phyloP scores from a whole-genome alignment of 257 asterid genomes.

The Galeopsis tetrahit region DNA sequence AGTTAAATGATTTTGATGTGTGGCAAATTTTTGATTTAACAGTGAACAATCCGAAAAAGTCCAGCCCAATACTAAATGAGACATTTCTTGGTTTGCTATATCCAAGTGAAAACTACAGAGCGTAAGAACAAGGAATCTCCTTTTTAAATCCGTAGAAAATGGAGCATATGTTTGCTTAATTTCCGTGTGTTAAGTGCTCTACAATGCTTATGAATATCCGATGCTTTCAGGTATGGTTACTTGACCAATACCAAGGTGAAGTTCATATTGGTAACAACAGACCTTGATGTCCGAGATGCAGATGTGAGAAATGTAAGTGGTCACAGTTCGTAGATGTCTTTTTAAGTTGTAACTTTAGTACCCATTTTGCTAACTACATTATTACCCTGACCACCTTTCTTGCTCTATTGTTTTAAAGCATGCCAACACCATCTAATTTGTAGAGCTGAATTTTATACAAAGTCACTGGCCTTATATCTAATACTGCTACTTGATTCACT shows the following conservation, averaged over 20 bases:
- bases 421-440: not conserved
- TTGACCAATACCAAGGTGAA: slow-evolving; percentile 98
- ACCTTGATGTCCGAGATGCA: slow-evolving; percentile 91
- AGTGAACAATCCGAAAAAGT: slow-evolving; percentile 98
- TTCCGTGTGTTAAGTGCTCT: slow-evolving; percentile 18
- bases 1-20: slow-evolving; percentile 2
- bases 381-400: not conserved
- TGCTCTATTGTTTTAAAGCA: not conserved
- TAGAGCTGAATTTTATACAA: not conserved
- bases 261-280: slow-evolving; percentile 93
- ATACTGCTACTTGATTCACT: slow-evolving; percentile 4
- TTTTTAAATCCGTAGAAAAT: slow-evolving; percentile 14
- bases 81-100: slow-evolving; percentile 96
- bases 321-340: not conserved
- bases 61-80: slow-evolving; percentile 87
- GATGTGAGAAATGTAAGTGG: slow-evolving; percentile 91
- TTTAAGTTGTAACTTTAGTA: not conserved
- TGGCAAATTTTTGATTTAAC: slow-evolving; percentile 38
- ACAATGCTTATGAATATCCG: slow-evolving; percentile 24
- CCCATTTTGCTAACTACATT: not conserved
- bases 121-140: slow-evolving; percentile 53
- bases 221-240: slow-evolving; percentile 81
- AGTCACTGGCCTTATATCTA: not conserved
- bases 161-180: not conserved
- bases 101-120: slow-evolving; percentile 98